These are phyloP conservation scores for Circinella umbellata DNA, from an alignment of 371 early-diverging fungal species.

Conservation along the genomic window DNA sequence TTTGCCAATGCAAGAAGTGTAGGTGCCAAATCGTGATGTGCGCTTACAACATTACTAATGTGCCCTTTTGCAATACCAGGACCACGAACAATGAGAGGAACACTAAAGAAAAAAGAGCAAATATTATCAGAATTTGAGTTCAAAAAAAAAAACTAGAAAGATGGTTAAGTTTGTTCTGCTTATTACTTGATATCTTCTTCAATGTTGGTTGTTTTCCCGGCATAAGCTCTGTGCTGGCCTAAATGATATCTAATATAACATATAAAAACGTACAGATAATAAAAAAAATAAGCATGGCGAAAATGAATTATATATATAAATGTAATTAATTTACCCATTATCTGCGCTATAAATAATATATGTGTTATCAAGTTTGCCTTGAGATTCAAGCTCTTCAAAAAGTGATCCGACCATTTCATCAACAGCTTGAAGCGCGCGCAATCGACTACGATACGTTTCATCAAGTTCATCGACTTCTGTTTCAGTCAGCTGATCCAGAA, in stretches of 20 bases:
- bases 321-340: conserved; percentile 47
- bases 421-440: conserved; percentile 66
- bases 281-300: no score
- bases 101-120: conserved; percentile 22
- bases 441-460: conserved; percentile 57
- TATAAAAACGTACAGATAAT: no score
- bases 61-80: conserved; percentile 61
- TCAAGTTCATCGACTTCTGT: conserved; percentile 52
- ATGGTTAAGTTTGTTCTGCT: no score
- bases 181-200: conserved; percentile 67
- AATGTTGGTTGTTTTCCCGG: conserved; percentile 64
- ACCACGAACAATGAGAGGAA: conserved; percentile 69
- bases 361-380: conserved; percentile 66
- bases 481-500: conserved; percentile 44
- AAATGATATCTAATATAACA: conserved; percentile 53
- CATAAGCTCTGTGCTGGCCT: conserved; percentile 64
- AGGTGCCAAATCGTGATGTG: conserved; percentile 66
- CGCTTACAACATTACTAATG: conserved; percentile 48
- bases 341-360: conserved; percentile 70
- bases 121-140: neutral
- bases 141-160: no score
- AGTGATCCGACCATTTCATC: conserved; percentile 67
- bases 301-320: neutral
- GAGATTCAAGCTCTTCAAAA: conserved; percentile 55
- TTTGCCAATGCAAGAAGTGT: conserved; percentile 65